Percentiles rank a stretch among this genome's conserved stretches.
Conservation (phyloP, 331 rosid species). For the Malus hybrid region DNA sequence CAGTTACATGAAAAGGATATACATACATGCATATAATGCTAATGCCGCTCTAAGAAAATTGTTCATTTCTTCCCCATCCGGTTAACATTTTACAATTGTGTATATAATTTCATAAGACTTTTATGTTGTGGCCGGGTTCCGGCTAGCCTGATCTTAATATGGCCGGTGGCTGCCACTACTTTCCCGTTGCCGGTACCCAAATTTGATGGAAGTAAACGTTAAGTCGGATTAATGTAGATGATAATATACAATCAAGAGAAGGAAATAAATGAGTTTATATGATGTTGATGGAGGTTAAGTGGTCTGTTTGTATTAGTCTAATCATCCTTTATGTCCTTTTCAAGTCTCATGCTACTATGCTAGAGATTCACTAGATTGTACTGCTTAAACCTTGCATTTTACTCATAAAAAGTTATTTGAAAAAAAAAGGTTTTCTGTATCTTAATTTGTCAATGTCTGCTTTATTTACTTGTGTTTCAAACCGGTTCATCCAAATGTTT, state of each 20-base stretch:
- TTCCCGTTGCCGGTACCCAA: background rate
- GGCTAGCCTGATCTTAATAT: background rate
- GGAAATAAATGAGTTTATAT: background rate
- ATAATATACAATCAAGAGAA: background rate
- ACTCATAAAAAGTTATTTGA: no score
- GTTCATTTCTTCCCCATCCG: background rate
- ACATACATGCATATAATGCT: background rate
- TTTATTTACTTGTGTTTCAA: background rate
- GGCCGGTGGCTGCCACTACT: background rate
- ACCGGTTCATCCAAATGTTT: background rate
- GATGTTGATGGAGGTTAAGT: background rate
- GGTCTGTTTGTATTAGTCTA: background rate
- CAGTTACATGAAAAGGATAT: constrained; percentile 20
- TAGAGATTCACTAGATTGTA: background rate
- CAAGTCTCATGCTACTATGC: background rate
- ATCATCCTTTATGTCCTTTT: background rate
- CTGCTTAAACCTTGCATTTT: no score
- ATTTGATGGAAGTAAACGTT: background rate
- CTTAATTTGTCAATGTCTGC: no score
- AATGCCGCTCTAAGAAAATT: background rate
- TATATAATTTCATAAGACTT: background rate
- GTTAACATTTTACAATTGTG: background rate
- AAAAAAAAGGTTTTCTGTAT: no score
- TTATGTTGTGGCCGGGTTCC: background rate
- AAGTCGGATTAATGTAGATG: background rate